Evolutionary conservation across 345 rosid genomes (phyloP).

Genomic region (Sisymbrium irio): DNA sequence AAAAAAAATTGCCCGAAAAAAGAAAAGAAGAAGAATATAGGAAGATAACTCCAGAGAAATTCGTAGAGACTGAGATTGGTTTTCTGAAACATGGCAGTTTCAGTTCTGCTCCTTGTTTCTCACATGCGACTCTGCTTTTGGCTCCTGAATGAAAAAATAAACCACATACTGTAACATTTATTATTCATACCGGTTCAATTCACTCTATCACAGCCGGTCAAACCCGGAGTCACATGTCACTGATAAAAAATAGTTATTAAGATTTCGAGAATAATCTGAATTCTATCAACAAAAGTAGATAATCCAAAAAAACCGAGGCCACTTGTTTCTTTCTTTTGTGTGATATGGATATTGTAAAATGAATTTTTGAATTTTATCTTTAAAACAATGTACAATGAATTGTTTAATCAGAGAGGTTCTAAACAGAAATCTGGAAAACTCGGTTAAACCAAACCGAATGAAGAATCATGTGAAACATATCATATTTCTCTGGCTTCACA

Average conservation of each 20-base stretch:
- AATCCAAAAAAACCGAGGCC: background rate
- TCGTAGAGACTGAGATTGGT: slow-evolving; percentile 4
- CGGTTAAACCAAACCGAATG: slow-evolving; percentile 90
- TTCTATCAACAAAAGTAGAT: background rate
- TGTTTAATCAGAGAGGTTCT: background rate
- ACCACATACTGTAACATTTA: background rate
- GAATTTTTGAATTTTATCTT: background rate
- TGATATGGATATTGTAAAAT: background rate
- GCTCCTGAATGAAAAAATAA: background rate
- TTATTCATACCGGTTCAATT: background rate
- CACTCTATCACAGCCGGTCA: background rate
- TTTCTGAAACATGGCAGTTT: slow-evolving; percentile 27
- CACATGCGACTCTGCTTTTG: slow-evolving; percentile 24
- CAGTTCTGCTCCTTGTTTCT: slow-evolving; percentile 21
- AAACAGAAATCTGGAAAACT: slow-evolving; percentile 52
- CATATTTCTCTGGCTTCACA: slow-evolving; percentile 69
- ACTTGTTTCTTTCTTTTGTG: background rate
- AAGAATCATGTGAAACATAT: slow-evolving; percentile 88
- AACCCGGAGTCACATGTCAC: background rate
- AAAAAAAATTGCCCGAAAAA: too few relatives aligned
- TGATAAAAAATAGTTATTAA: background rate
- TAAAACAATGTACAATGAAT: slow-evolving; percentile 25
- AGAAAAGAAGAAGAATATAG: slow-evolving; percentile 9
- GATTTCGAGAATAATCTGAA: background rate
- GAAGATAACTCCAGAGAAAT: slow-evolving; percentile 15